Evolutionary conservation across 371 early-diverging fungal genomes (phyloP).

Genomic region (Mucor irregularis): DNA sequence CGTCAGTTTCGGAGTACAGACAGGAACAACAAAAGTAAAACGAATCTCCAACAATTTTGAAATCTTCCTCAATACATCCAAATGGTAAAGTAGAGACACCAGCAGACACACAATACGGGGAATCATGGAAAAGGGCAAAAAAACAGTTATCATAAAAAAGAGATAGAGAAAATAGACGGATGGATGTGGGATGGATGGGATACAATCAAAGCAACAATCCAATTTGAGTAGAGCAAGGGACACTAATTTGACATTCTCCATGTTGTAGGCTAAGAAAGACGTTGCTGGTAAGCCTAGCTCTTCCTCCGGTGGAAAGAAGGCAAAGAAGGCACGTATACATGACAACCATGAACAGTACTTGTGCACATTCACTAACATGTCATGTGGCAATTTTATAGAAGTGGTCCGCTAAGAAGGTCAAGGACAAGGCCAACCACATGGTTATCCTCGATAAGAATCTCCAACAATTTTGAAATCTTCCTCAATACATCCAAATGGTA

Average conservation of each 20-base stretch:
- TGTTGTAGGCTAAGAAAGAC: constrained; percentile 63
- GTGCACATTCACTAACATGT: neutral
- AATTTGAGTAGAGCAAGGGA: neutral
- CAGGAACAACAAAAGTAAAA: neutral
- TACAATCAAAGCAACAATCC: too few species aligned
- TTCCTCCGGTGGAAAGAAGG: constrained; percentile 84
- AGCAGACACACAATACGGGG: neutral
- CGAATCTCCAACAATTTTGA: constrained; percentile 3
- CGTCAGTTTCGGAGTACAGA: neutral
- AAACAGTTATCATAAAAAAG: too few species aligned
- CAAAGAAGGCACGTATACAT: constrained; percentile 61
- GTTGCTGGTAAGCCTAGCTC: constrained; percentile 71
- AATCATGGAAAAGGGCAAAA: neutral
- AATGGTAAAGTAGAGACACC: constrained; percentile 15
- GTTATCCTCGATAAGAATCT: too few species aligned
- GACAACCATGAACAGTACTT: neutral
- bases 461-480: constrained; percentile 22
- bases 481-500: constrained; percentile 31
- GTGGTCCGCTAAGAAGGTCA: constrained; percentile 78
- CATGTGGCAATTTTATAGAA: constrained; percentile 49
- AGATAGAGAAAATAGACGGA: neutral
- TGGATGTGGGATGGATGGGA: neutral
- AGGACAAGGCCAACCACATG: neutral
- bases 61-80: constrained; percentile 31
- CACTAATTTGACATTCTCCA: neutral